These are phyloP conservation scores for Colletotrichum endophyticum DNA, from an alignment of 2,329 filamentous ascomycete species.

Conservation along the genomic window DNA sequence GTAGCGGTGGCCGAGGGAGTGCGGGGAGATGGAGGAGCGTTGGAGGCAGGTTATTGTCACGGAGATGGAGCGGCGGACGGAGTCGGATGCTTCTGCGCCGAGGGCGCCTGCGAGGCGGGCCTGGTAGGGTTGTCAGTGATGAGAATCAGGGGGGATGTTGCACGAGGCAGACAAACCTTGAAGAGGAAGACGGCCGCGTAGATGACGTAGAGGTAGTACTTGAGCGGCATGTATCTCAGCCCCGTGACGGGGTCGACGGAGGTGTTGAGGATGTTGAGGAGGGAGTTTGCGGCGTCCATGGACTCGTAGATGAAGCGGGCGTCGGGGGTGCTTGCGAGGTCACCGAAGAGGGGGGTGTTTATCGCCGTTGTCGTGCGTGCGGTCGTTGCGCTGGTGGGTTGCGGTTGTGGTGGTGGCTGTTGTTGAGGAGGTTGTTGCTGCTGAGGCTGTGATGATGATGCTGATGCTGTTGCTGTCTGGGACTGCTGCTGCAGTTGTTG, in stretches of 20 bases:
- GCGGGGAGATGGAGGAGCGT: conserved; percentile 59
- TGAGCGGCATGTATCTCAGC: conserved; percentile 67
- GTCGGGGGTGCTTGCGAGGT: conserved; percentile 65
- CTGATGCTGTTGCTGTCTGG: not conserved
- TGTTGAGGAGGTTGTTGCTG: not conserved
- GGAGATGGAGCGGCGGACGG: conserved; percentile 61
- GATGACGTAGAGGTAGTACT: conserved; percentile 67
- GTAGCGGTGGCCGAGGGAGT: conserved; percentile 67
- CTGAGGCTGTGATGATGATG: not conserved
- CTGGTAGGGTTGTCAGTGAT: conserved; percentile 26
- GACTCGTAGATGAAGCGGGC: conserved; percentile 71
- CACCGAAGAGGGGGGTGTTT: conserved; percentile 41
- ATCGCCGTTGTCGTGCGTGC: not conserved
- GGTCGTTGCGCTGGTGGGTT: conserved; percentile 18
- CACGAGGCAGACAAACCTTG: conserved; percentile 47
- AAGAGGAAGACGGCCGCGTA: conserved; percentile 71
- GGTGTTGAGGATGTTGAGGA: conserved; percentile 64
- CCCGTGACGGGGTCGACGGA: conserved; percentile 63
- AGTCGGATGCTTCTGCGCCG: conserved; percentile 56
- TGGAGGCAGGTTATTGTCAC: conserved; percentile 65
- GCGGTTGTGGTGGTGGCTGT: conserved; percentile 30
- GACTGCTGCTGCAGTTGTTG: not conserved
- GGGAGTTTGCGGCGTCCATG: conserved; percentile 66
- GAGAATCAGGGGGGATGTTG: too few relatives aligned
- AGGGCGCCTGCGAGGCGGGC: conserved; percentile 65